Evolutionary conservation across 495 filamentous ascomycete species (phyloP).

Genomic region (Podospora anserina): DNA sequence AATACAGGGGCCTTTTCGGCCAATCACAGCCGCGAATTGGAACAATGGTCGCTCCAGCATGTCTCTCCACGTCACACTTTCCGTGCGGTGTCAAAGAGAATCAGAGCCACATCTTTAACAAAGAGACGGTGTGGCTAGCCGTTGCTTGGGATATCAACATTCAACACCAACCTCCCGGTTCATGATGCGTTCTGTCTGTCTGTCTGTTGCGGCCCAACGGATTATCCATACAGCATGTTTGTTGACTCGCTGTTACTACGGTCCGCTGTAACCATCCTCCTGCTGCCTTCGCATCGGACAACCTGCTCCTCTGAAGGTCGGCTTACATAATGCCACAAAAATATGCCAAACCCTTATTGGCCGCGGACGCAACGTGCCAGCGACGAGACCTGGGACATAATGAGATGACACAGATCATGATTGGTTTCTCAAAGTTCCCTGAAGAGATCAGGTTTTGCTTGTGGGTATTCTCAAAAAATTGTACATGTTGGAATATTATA

Average conservation of each 20-base stretch:
- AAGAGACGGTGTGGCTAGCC: background rate
- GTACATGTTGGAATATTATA: background rate
- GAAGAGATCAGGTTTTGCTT: background rate
- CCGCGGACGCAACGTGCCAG: background rate
- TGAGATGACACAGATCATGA: background rate
- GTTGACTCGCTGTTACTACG: background rate
- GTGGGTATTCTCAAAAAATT: background rate
- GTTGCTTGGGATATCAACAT: background rate
- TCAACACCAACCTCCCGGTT: background rate
- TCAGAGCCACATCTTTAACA: background rate
- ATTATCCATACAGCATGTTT: background rate
- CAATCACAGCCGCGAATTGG: slow-evolving; percentile 10
- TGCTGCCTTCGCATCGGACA: background rate
- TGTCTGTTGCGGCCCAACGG: background rate
- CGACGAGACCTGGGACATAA: background rate
- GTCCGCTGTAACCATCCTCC: background rate
- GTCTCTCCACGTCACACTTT: slow-evolving; percentile 10
- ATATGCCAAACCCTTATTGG: background rate
- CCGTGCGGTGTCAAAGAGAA: background rate
- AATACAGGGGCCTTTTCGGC: background rate
- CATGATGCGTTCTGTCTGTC: background rate
- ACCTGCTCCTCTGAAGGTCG: background rate
- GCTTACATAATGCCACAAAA: background rate
- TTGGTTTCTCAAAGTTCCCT: background rate
- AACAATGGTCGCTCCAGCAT: background rate